A percentile compares a stretch with the other conserved stretches of the same genome.
phyloP scores from a whole-genome alignment of 441 rosid genomes.

The Jatropha podagrica region DNA sequence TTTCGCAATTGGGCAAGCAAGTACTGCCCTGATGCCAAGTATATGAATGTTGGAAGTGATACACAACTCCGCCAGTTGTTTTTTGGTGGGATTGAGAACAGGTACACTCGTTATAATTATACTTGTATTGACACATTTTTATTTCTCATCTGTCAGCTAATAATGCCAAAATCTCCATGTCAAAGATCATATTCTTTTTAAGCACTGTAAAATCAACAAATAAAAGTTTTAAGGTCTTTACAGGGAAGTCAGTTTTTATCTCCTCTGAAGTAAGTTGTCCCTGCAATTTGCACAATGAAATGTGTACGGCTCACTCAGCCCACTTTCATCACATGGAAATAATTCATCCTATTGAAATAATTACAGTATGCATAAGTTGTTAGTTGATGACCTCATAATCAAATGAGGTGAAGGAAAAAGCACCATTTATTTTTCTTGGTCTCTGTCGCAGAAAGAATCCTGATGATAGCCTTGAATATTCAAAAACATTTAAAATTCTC shows the following conservation, averaged over 20 bases:
- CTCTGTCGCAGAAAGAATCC: constrained; percentile 50
- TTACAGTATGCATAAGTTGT: neutral
- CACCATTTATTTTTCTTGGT: constrained; percentile 22
- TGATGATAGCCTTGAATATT: constrained; percentile 45
- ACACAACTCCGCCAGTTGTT: constrained; percentile 82
- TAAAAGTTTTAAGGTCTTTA: constrained; percentile 3
- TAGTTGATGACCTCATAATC: neutral
- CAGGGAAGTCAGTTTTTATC: neutral
- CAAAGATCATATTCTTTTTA: neutral
- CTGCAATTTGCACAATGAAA: constrained; percentile 1
- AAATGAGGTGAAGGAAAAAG: constrained; percentile 11
- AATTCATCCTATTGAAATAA: neutral
- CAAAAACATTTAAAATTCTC: constrained; percentile 59
- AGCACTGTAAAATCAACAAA: neutral
- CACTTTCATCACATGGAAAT: neutral
- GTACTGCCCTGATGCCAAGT: constrained; percentile 76
- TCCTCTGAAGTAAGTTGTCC: neutral
- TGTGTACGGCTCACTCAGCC: neutral
- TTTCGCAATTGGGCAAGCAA: constrained; percentile 87
- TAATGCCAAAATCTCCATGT: neutral
- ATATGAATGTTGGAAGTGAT: constrained; percentile 96
- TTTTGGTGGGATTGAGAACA: constrained; percentile 70
- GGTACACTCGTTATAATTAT: constrained; percentile 38
- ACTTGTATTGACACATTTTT: constrained; percentile 9
- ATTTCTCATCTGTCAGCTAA: constrained; percentile 1